Base-by-base conservation (phyloP, 208 protist species). In the Tritrichomonas musculus region DNA sequence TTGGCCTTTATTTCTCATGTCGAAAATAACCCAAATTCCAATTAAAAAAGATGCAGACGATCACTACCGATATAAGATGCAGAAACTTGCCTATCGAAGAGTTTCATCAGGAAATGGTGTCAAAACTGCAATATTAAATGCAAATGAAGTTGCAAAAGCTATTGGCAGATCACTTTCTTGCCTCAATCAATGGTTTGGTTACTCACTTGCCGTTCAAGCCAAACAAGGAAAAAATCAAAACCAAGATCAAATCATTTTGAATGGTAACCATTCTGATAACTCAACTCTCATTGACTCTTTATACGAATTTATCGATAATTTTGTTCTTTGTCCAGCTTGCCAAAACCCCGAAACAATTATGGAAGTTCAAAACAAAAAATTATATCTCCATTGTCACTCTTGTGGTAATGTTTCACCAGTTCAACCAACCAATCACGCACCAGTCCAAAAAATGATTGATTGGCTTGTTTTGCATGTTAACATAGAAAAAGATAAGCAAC, bases 21-120 rank as follows among this genome's bases (percentile, higher is more conserved):
- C 77, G 27, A 88, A 88, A 47, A 17, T 57, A 20, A 11, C 77
- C 25, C 20, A 41, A 39, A 88, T 88, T 57, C 77, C 77, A 39
- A 57, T 88, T 39, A 88, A 88, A 47, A 88, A 57, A 88, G 77
- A 88, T 39, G 77, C 44, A 25, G 77, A 88, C 17, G 47, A 30
- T 27, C 44, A 44, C 25, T 88, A 88, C n/a, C 77, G 77, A 39
- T 88, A 88, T 39, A 88, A 88, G 47, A 88, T 88, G 77, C 77
- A 41, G 17, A 44, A 47, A n/a, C 20, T 88, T 14, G 57, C 77
- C 25, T 9, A 22, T 8, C 41, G 77, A 53, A 53, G n/a, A 27
- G n/a, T 57, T 53, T 88, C 77, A n/a, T 53, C 41, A 20, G 77
- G 77, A 41, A 88, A 88, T 57, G 77, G 77, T 57, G 77, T 57